phyloP scores from a whole-genome alignment of 2,329 filamentous ascomycete species.

The Thelonectria blattea region DNA sequence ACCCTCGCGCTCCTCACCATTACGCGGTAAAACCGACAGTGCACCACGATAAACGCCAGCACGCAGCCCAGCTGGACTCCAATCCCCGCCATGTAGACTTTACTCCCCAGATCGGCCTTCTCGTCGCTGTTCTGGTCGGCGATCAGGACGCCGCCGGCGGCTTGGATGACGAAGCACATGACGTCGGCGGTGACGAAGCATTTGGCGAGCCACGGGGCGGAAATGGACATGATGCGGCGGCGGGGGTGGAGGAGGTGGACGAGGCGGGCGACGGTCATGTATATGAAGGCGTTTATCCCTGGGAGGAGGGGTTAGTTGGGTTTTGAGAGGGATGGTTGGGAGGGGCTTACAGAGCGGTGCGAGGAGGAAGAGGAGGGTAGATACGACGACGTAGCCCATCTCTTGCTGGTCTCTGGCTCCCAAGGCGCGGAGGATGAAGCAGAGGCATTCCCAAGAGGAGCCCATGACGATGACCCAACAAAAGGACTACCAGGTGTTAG shows the following conservation, averaged over 20 bases:
- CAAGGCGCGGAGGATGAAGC: conserved; percentile 38
- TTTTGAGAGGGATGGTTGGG: not conserved
- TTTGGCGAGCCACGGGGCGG: conserved; percentile 43
- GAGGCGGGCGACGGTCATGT: conserved; percentile 52
- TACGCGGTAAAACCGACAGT: conserved; percentile 22
- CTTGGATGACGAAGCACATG: conserved; percentile 41
- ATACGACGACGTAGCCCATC: conserved; percentile 20
- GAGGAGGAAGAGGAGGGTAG: conserved; percentile 33
- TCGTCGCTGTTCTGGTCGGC: conserved; percentile 19
- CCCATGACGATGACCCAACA: conserved; percentile 44
- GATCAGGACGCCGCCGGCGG: conserved; percentile 38
- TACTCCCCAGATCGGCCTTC: conserved; percentile 13
- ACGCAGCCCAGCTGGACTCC: conserved; percentile 56
- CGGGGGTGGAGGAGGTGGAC: conserved; percentile 48
- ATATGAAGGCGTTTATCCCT: conserved; percentile 52
- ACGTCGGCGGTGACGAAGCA: conserved; percentile 49
- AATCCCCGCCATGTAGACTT: conserved; percentile 56
- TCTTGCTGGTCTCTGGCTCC: conserved; percentile 39
- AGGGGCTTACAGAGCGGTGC: conserved; percentile 36
- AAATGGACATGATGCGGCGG: conserved; percentile 42
- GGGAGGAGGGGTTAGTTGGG: conserved; percentile 6
- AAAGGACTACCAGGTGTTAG: conserved; percentile 25
- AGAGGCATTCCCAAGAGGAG: conserved; percentile 39
- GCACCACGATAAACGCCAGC: conserved; percentile 49
- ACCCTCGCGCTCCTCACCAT: not conserved